Base-by-base conservation (phyloP, 345 rosid species). In the Gossypium ekmanianum region DNA sequence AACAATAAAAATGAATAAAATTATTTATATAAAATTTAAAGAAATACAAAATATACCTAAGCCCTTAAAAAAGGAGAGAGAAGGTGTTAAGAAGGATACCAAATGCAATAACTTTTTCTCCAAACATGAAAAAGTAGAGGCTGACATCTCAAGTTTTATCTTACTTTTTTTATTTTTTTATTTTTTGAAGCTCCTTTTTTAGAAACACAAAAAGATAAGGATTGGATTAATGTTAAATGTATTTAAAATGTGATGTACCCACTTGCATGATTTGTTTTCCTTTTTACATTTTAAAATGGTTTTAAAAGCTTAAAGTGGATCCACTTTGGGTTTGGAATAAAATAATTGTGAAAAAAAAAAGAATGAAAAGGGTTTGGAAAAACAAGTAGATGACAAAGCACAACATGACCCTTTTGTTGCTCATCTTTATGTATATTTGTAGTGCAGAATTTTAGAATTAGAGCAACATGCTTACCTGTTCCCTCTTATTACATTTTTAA, bases 311-410 rank as follows among this genome's bases (percentile, higher is more conserved):
- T 8, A 48, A 61, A 11, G 59, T 62, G 17, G 27, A 71, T 29
- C 27, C 61, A 71, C 72, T 70, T 34, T 14, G 51, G 51, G 44
- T 63, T 47, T n/a, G 51, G 56, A 29, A 45, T 59, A 50, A 41
- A 58, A 61, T 51, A 74, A 27, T 47, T 45, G 39, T 5, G 24
- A 12, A 20, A 29, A 29, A 2, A 27, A 29, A 29, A 27, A 2
- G 75, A 77, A 67, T 24, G 77, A 71, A 48, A 67, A 43, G 82
- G 78, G 1, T 34, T 5, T 34, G 41, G 6, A 34, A 34, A 75
- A 77, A 8, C 86, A 77, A 72, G 74, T 76, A 79, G 74, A 81
- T 72, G 84, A 76, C 81, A 81, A 81, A 79, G 56, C 79, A 72
- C 43, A 68, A 44, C 44, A 72, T 75, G 77, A 20, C 41, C 52